Evolutionary conservation across 202 grass and related monocot species (phyloP), one percentile per base, ranked within the genome.

Genomic region (Bolboschoenoplectus hybrid): DNA sequence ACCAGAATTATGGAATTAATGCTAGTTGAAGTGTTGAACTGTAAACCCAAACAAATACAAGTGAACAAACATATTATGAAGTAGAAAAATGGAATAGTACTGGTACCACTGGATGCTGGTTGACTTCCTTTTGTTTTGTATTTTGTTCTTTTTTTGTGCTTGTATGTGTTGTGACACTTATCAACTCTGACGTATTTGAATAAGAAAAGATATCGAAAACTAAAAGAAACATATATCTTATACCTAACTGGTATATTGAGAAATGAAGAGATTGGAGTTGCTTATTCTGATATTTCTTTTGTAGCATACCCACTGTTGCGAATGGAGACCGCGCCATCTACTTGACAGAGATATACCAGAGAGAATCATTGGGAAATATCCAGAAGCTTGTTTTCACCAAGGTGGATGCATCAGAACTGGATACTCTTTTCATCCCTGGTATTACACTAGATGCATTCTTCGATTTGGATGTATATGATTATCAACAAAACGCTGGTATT

Each of bases 401-500:
- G 38, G 56, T 90, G 67, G 96, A 92, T 85, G 71, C 75, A 45
- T 69, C 82, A 0, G 86, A 95, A 56, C 61, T 98, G 64, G 87
- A 92, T 12, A 20, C 79, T 11, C 55, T 95, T 36, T 92, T 98
- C 85, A 78, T 72, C 46, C 89, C 46, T 66, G 91, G 96, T 84
- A 87, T 66, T 75, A 71, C n/a, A 11, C 64, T 98, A 13, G 96
- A 98, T 34, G 83, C 90, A 17, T 94, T 90, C 85, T 95, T 98
- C 85, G 81, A 79, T 9, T 41, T 85, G 63, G 93, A 98, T 39
- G 35, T 84, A 57, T 98, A 96, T n/a, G 92, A 94, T 84, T 98
- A 94, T 81, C 91, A 91, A 70, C 88, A 96, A 85, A 90, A 91
- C 46, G 92, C 97, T 11, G 92, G 97, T 14, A 89, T 98, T 47